Evolutionary conservation across 495 filamentous ascomycete species (phyloP).

Genomic region (Staphylotrichum tortipilum): DNA sequence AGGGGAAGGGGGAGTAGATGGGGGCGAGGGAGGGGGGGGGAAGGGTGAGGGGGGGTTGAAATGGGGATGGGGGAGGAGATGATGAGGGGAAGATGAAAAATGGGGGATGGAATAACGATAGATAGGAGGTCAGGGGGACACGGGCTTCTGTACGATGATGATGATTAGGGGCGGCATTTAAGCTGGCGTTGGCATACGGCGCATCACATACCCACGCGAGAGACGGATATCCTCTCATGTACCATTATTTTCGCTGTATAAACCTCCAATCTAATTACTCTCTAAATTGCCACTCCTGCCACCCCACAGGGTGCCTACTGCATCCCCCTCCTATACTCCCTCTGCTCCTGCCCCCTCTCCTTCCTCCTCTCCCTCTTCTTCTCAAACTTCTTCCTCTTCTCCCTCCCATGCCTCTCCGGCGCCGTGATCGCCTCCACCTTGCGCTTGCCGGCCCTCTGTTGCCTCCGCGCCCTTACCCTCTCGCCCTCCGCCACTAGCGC

Average conservation of each 20-base stretch:
- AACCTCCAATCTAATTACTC: background rate
- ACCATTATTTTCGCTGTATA: conserved; percentile 2
- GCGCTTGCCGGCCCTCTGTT: conserved; percentile 68
- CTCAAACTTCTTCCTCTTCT: conserved; percentile 80
- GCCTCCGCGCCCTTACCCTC: conserved; percentile 57
- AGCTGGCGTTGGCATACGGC: conserved; percentile 13
- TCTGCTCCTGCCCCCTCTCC: conserved; percentile 61
- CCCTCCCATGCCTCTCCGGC: conserved; percentile 65
- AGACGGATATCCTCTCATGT: background rate
- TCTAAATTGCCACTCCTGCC: background rate
- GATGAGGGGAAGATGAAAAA: no score
- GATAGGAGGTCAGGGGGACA: no score
- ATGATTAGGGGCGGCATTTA: background rate
- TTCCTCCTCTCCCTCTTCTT: conserved; percentile 76
- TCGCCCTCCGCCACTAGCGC: conserved; percentile 60
- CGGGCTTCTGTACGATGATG: background rate
- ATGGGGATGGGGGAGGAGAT: background rate
- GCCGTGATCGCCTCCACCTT: conserved; percentile 74
- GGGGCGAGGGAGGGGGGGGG: background rate
- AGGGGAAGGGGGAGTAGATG: background rate
- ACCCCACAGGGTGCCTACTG: background rate
- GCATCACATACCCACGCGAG: background rate
- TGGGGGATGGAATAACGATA: no score
- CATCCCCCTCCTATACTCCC: conserved; percentile 47
- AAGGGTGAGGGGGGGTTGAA: background rate